Evolutionary conservation across 116 monocot species (phyloP).

Genomic region (Thalassia testudinum): DNA sequence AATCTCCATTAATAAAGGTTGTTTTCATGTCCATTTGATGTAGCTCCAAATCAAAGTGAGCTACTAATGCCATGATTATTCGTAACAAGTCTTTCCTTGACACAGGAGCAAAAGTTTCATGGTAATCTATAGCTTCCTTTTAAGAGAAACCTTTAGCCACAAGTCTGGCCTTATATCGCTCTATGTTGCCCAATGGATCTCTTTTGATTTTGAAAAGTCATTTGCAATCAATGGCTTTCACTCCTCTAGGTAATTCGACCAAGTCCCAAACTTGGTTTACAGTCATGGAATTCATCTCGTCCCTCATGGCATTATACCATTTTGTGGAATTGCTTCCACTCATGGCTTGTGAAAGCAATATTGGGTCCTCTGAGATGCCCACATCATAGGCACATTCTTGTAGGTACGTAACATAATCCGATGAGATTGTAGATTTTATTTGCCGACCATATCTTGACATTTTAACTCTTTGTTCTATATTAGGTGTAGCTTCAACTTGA

Average conservation of each 20-base stretch:
- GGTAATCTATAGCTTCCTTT: background rate
- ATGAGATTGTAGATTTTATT: background rate
- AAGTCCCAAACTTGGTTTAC: conserved; percentile 2
- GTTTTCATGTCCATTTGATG: conserved; percentile 9
- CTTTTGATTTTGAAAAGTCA: conserved; percentile 1
- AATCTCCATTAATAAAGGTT: conserved; percentile 5
- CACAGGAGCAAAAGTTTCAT: conserved; percentile 4
- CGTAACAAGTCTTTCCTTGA: conserved; percentile 1
- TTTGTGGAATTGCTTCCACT: background rate
- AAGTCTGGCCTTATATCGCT: conserved; percentile 4
- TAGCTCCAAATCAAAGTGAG: conserved; percentile 7
- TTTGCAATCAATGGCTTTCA: background rate
- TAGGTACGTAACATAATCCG: background rate
- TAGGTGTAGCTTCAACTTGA: too few species aligned
- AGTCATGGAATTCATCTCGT: background rate
- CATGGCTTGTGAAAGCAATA: conserved; percentile 1
- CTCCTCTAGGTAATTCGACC: background rate
- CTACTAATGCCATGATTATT: background rate
- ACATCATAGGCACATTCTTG: conserved; percentile 1
- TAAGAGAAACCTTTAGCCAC: background rate
- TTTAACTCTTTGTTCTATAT: background rate
- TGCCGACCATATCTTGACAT: background rate
- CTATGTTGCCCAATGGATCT: background rate
- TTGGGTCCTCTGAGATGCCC: background rate
- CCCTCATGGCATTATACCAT: conserved; percentile 4